Conservation (phyloP, 192 early-diverging fungal species). For the Entomortierella beljakovae region DNA sequence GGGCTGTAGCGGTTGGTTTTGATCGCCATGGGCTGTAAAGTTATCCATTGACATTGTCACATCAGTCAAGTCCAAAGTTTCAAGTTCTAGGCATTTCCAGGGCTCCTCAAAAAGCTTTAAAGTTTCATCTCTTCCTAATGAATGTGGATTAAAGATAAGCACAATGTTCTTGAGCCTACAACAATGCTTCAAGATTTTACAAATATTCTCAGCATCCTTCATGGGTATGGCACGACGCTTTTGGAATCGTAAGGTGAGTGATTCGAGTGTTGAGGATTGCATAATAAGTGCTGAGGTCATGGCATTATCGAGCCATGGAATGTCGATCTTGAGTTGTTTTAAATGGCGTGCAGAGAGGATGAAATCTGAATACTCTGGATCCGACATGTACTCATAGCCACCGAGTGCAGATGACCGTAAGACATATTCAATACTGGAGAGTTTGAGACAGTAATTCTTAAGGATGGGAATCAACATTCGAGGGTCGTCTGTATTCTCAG, state of each 20-base stretch:
- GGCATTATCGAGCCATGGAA: slow-evolving; percentile 24
- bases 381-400: slow-evolving; percentile 23
- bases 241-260: slow-evolving; percentile 13
- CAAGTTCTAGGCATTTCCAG: slow-evolving; percentile 24
- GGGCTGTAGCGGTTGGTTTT: slow-evolving; percentile 1
- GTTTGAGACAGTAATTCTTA: slow-evolving; percentile 12
- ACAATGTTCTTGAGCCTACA: slow-evolving; percentile 1
- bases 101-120: slow-evolving; percentile 17
- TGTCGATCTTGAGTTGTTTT: slow-evolving; percentile 20
- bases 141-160: slow-evolving; percentile 22
- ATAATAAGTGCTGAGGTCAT: slow-evolving; percentile 20
- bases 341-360: slow-evolving; percentile 5
- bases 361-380: slow-evolving; percentile 28
- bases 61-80: slow-evolving; percentile 20
- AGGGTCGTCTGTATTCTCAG: slow-evolving; percentile 19
- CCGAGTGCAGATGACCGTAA: slow-evolving; percentile 18
- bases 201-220: slow-evolving; percentile 23
- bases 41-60: slow-evolving; percentile 6
- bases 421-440: slow-evolving; percentile 18
- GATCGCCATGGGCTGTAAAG: not conserved
- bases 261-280: slow-evolving; percentile 6
- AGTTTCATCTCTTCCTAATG: slow-evolving; percentile 22
- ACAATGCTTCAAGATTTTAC: slow-evolving; percentile 18
- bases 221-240: slow-evolving; percentile 10
- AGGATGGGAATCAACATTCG: slow-evolving; percentile 21